Evolutionary conservation across 2,329 filamentous ascomycete genomes (phyloP).

Genomic region (Sporothrix protearum): DNA sequence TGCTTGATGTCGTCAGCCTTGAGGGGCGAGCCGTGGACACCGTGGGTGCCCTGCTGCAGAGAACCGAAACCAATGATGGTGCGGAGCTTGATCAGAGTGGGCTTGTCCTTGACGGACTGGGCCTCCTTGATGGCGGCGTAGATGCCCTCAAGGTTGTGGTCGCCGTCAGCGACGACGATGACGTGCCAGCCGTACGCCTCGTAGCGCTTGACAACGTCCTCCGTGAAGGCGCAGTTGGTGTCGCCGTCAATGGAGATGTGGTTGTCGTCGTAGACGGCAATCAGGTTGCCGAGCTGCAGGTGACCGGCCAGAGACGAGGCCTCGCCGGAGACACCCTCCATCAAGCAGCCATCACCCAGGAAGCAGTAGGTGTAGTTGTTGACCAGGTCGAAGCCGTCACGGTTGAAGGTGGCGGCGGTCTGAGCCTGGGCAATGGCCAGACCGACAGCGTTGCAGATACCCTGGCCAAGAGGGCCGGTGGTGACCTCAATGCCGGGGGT

Average conservation of each 20-base stretch:
- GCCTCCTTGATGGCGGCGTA: constrained; percentile 83
- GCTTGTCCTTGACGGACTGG: constrained; percentile 91
- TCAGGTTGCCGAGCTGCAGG: constrained; percentile 95
- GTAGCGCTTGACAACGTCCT: constrained; percentile 92
- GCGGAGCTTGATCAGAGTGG: constrained; percentile 90
- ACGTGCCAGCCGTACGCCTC: constrained; percentile 97
- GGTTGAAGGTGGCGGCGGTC: constrained; percentile 90
- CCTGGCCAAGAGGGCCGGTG: constrained; percentile 94
- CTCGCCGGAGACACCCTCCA: constrained; percentile 96
- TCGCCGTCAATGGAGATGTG: constrained; percentile 94
- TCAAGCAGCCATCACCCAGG: constrained; percentile 96
- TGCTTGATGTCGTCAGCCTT: constrained; percentile 92
- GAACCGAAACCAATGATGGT: constrained; percentile 98
- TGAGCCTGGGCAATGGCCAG: constrained; percentile 95
- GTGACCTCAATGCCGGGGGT: constrained; percentile 97
- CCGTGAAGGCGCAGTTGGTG: constrained; percentile 94
- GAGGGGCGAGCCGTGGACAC: constrained; percentile 92
- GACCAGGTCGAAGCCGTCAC: constrained; percentile 83
- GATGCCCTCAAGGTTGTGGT: constrained; percentile 81
- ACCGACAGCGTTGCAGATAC: constrained; percentile 95
- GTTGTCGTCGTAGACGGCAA: constrained; percentile 97
- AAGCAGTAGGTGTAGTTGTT: constrained; percentile 97
- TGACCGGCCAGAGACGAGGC: constrained; percentile 90
- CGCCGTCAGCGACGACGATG: constrained; percentile 77
- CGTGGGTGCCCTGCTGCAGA: constrained; percentile 84